A percentile compares a stretch with the other conserved stretches of the same genome.
phyloP scores from a whole-genome alignment of 176 grass and related monocot species.

The Dactylis glomerata region DNA sequence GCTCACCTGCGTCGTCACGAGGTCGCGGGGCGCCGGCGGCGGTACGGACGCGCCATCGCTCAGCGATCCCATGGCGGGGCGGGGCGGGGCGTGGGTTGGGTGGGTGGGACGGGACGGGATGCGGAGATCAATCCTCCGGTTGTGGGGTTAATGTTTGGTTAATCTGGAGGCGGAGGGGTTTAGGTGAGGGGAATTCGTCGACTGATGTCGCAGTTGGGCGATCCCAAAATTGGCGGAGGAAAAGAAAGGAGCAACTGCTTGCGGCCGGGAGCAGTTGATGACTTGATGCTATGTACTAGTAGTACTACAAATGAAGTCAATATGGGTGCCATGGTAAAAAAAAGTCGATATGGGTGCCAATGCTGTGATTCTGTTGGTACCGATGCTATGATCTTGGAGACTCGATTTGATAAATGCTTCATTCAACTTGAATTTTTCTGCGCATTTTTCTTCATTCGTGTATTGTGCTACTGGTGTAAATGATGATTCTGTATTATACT shows the following conservation, averaged over 20 bases:
- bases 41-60: background rate
- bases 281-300: background rate
- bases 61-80: conserved; percentile 15
- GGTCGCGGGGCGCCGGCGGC: conserved; percentile 5
- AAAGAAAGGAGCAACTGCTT: background rate
- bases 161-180: background rate
- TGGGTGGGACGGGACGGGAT: background rate
- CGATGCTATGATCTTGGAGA: background rate
- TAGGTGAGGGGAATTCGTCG: background rate
- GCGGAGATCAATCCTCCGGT: background rate
- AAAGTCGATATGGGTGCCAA: no score
- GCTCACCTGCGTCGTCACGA: conserved; percentile 64
- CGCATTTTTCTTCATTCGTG: background rate
- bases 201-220: no score
- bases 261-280: no score
- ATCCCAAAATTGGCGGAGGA: background rate
- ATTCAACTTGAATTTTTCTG: background rate
- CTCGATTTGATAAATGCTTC: background rate
- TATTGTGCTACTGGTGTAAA: background rate
- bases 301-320: background rate
- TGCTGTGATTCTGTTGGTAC: background rate
- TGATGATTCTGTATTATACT: no score
- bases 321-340: no score
- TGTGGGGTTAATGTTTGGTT: background rate
- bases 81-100: conserved; percentile 14